Percentiles rank a stretch among this genome's conserved stretches.
Evolutionary conservation across 768 basidiomycete species (phyloP).

Genomic region (Mycena belliarum): DNA sequence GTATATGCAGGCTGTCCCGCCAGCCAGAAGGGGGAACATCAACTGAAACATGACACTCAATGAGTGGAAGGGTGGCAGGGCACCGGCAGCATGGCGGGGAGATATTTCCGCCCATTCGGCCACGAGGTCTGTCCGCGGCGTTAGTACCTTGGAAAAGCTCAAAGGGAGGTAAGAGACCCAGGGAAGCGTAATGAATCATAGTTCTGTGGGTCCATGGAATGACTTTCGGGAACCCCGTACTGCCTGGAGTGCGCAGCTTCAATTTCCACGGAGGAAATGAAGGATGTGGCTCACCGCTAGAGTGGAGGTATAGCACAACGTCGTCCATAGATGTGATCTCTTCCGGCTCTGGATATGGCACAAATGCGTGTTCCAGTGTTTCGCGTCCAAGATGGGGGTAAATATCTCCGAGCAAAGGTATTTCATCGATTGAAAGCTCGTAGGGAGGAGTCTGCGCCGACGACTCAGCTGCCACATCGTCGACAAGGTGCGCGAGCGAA

Average conservation of each 20-base stretch:
- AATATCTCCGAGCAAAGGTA: conserved; percentile 33
- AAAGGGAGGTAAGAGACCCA: neutral
- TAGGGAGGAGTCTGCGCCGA: neutral
- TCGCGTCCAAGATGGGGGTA: conserved; percentile 46
- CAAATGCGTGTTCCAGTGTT: conserved; percentile 28
- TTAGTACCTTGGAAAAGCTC: neutral
- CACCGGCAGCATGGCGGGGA: conserved; percentile 5
- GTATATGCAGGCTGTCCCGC: conserved; percentile 31
- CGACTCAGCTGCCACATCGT: neutral
- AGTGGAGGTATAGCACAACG: conserved; percentile 41
- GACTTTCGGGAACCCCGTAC: conserved; percentile 17
- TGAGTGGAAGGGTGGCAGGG: conserved; percentile 43
- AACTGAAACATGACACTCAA: conserved; percentile 34
- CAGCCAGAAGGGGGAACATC: conserved; percentile 27
- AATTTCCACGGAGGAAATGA: neutral
- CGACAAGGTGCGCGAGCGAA: neutral
- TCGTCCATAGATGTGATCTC: conserved; percentile 22
- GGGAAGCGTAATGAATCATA: neutral
- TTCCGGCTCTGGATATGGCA: conserved; percentile 27
- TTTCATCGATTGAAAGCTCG: conserved; percentile 32
- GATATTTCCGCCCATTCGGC: neutral
- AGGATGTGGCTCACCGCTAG: conserved; percentile 18
- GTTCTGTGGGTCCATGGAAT: conserved; percentile 12
- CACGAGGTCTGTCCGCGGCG: neutral
- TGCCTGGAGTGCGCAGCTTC: neutral